A percentile compares a stretch with the other conserved stretches of the same genome.
These are phyloP conservation scores for Bertia moriformis DNA, from an alignment of 2,329 filamentous ascomycete species.

Conservation along the genomic window DNA sequence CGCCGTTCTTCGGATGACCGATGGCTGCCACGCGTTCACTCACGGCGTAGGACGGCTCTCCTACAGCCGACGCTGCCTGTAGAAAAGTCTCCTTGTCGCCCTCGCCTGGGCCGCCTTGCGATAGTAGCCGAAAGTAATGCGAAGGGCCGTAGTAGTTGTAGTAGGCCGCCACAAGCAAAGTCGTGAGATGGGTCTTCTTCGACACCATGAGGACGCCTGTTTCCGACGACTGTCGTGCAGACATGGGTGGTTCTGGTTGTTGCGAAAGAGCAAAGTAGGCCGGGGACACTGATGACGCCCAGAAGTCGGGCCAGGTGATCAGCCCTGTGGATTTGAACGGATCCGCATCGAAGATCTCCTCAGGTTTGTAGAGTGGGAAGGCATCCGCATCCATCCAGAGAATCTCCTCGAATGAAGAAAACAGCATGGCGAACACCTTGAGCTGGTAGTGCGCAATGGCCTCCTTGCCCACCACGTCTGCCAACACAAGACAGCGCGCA, in stretches of 20 bases:
- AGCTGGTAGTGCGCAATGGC: slow-evolving; percentile 26
- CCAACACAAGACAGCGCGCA: slow-evolving; percentile 22
- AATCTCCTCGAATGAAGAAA: slow-evolving; percentile 24
- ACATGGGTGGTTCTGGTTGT: slow-evolving; percentile 12
- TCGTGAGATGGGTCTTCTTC: slow-evolving; percentile 21
- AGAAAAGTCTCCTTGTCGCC: slow-evolving; percentile 35
- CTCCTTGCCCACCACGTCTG: slow-evolving; percentile 11
- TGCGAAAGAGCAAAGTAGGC: slow-evolving; percentile 21
- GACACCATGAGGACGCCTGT: slow-evolving; percentile 27
- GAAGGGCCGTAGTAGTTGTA: slow-evolving; percentile 30
- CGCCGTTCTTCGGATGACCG: background rate
- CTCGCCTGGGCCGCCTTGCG: slow-evolving; percentile 28
- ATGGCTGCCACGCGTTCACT: slow-evolving; percentile 2
- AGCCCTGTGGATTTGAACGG: slow-evolving; percentile 24
- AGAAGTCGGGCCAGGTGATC: slow-evolving; percentile 31
- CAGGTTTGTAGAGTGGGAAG: slow-evolving; percentile 12
- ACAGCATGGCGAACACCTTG: slow-evolving; percentile 30
- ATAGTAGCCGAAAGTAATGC: slow-evolving; percentile 26
- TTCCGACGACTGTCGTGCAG: slow-evolving; percentile 21
- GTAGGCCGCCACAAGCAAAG: slow-evolving; percentile 27
- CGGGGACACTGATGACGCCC: slow-evolving; percentile 20
- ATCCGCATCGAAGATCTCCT: slow-evolving; percentile 20
- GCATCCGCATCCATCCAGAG: slow-evolving; percentile 6
- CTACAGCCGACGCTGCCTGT: slow-evolving; percentile 22
- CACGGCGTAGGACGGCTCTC: slow-evolving; percentile 23